These are phyloP conservation scores for Tolypocladium sp. DNA, from an alignment of 2,329 filamentous ascomycete genomes.

Conservation along the genomic window DNA sequence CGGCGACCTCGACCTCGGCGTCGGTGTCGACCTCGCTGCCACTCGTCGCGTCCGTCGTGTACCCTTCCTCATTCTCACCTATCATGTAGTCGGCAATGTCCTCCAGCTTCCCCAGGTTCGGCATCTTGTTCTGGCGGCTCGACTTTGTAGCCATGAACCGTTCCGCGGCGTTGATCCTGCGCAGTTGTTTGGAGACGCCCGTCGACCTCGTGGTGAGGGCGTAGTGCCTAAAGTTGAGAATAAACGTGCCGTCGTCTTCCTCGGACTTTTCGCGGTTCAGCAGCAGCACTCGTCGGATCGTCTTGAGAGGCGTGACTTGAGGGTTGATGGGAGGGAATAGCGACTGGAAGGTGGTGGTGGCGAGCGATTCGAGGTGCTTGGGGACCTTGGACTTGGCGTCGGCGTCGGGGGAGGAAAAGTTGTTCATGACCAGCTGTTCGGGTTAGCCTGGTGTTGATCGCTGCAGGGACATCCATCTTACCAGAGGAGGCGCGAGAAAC, in stretches of 20 bases:
- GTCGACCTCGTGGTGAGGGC: conserved; percentile 86
- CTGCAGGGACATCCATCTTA: conserved; percentile 24
- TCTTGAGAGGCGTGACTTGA: conserved; percentile 77
- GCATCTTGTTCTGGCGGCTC: conserved; percentile 59
- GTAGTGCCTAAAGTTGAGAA: conserved; percentile 85
- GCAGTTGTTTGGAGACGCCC: conserved; percentile 74
- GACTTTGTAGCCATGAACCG: conserved; percentile 56
- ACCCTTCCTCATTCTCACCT: conserved; percentile 67
- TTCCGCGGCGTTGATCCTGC: conserved; percentile 77
- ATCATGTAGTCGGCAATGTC: conserved; percentile 95
- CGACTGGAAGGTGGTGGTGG: conserved; percentile 91
- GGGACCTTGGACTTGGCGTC: conserved; percentile 64
- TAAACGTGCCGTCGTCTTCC: conserved; percentile 60
- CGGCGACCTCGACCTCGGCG: conserved; percentile 81
- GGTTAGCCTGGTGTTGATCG: background rate
- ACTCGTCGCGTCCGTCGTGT: conserved; percentile 75
- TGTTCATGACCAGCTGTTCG: conserved; percentile 89
- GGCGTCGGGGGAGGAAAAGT: conserved; percentile 63
- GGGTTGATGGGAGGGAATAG: conserved; percentile 95
- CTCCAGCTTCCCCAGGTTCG: conserved; percentile 82
- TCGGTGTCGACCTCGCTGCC: conserved; percentile 92
- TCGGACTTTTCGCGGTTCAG: conserved; percentile 67
- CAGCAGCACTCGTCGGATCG: conserved; percentile 85
- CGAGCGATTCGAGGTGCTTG: conserved; percentile 85
- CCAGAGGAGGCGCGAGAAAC: conserved; percentile 74